phyloP scores from a whole-genome alignment of 257 asterid species.

The Penstemon newberryi region DNA sequence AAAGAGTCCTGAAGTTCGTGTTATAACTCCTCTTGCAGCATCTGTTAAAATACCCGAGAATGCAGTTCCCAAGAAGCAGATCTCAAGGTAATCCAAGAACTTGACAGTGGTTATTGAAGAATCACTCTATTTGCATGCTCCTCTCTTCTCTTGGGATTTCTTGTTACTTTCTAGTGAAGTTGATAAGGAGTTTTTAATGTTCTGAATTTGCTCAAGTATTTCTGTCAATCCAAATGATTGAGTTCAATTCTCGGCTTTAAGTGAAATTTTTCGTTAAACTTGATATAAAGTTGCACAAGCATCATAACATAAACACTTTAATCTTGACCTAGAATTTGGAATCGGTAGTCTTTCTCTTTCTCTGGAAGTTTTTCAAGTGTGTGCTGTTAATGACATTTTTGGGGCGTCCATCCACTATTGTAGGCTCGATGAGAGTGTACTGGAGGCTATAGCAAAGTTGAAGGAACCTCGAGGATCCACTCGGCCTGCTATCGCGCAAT shows the following conservation, averaged over 20 bases:
- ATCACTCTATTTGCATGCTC: no score
- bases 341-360: background rate
- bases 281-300: slow-evolving; percentile 9
- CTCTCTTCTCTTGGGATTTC: no score
- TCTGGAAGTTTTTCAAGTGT: no score
- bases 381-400: background rate
- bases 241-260: background rate
- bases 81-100: slow-evolving; percentile 49
- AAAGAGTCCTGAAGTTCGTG: slow-evolving; percentile 43
- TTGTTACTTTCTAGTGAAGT: no score
- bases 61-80: slow-evolving; percentile 39
- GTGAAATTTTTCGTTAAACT: background rate
- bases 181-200: no score
- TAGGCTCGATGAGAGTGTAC: slow-evolving; percentile 45
- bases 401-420: slow-evolving; percentile 1
- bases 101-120: no score
- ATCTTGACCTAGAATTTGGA: background rate
- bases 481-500: slow-evolving; percentile 37
- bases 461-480: slow-evolving; percentile 58
- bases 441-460: slow-evolving; percentile 47
- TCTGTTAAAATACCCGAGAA: slow-evolving; percentile 39
- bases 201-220: background rate
- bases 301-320: slow-evolving; percentile 1
- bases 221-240: background rate
- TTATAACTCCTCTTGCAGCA: slow-evolving; percentile 37